Percentiles rank a stretch among this genome's conserved stretches.
These are phyloP conservation scores for Penicillium nucicola DNA, from an alignment of 495 filamentous ascomycete species.

Conservation along the genomic window DNA sequence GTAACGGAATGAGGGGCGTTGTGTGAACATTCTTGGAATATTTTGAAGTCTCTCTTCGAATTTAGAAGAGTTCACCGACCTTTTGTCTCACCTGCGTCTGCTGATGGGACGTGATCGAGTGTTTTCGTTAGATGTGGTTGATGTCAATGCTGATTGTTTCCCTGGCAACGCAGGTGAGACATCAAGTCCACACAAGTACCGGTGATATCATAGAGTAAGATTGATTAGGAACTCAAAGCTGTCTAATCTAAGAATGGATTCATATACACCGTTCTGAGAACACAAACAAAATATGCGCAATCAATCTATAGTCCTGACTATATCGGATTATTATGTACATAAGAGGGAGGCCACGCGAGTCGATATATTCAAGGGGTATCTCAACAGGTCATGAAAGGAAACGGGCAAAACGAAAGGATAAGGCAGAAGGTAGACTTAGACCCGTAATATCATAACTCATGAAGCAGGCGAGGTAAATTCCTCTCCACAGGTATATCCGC, in stretches of 20 bases:
- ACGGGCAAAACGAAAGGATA: slow-evolving; percentile 12
- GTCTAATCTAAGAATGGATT: too few relatives aligned
- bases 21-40: slow-evolving; percentile 19
- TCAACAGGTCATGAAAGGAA: slow-evolving; percentile 25
- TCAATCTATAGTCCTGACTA: slow-evolving; percentile 30
- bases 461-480: slow-evolving; percentile 11
- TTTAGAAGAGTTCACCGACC: neutral
- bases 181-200: too few relatives aligned
- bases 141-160: slow-evolving; percentile 18
- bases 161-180: slow-evolving; percentile 10
- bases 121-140: neutral
- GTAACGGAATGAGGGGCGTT: slow-evolving; percentile 31
- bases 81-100: neutral
- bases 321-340: slow-evolving; percentile 45
- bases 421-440: slow-evolving; percentile 10
- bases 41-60: neutral
- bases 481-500: neutral
- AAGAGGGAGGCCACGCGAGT: slow-evolving; percentile 29
- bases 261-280: neutral
- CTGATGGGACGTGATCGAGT: neutral
- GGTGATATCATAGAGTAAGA: too few relatives aligned
- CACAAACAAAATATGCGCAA: slow-evolving; percentile 12
- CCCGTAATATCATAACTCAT: slow-evolving; percentile 24
- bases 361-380: slow-evolving; percentile 41
- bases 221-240: too few relatives aligned